Base-by-base conservation (phyloP, 169 alveolate genomes). In the Babesia ovis region DNA sequence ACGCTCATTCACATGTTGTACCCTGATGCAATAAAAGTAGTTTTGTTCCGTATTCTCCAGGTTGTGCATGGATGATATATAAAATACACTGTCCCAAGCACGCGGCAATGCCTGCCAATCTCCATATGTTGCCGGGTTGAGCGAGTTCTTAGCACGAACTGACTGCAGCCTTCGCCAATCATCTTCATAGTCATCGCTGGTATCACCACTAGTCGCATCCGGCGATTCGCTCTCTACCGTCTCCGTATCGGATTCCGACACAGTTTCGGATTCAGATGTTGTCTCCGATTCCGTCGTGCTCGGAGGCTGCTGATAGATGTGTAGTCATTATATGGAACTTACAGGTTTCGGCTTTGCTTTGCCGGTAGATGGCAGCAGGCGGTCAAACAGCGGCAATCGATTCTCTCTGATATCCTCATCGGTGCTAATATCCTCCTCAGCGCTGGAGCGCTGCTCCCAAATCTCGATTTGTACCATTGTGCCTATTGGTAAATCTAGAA, bases 21-120 rank as follows among this genome's bases (percentile, higher is more conserved):
- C 75, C 12, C 51, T 53, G 68, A 79, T 79, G 35, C 71, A 79
- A 69, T 79, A 79, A 59, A 79, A 79, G 76, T 29, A 79, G 25
- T 41, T 25, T 53, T 79, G 87, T n/a, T 74, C 61, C 18, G 57
- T 57, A 27, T 69, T 68, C 66, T 79, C 87, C 35, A 79, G 46
- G 55, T 79, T 79, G n/a, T 79, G 87, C 55, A 71, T 66, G n/a
- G 87, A 45, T 22, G 87, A 68, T 14, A 79, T 79, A 55, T 79
- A 79, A 53, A 79, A 79, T 14, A 79, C 87, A 42, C 84, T 71
- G 14, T 61, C 71, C 87, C 87, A 79, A 1, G 61, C 68, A 1
- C 87, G 48, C 20, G 87, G 87, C 14, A 57, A 35, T 16, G 41
- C 18, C 20, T 48, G 39, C 46, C 54, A 54, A 25, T 79, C 67